A percentile compares a stretch with the other conserved stretches of the same genome.
Conservation (phyloP, 2,329 filamentous ascomycete genomes). For the Botryosphaeria dothidea region DNA sequence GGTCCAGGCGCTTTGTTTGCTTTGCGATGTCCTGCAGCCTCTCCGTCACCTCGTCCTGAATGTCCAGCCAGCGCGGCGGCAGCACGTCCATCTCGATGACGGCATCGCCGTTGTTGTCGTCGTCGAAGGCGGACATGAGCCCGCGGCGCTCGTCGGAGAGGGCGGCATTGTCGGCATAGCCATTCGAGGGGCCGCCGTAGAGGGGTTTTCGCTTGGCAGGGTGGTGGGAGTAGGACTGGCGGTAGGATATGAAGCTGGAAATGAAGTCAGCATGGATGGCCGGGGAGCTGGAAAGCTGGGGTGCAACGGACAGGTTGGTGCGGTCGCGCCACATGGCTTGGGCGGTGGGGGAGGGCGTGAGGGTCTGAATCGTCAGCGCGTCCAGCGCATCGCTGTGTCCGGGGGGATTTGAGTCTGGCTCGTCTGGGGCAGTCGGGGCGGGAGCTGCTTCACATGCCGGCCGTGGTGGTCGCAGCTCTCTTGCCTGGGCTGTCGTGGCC, state of each 20-base stretch:
- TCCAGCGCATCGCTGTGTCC: slow-evolving; percentile 14
- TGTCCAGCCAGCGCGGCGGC: slow-evolving; percentile 91
- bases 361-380: slow-evolving; percentile 30
- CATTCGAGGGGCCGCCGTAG: slow-evolving; percentile 53
- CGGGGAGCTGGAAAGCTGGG: slow-evolving; percentile 17
- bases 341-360: slow-evolving; percentile 31
- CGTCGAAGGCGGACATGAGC: slow-evolving; percentile 78
- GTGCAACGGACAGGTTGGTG: slow-evolving; percentile 80
- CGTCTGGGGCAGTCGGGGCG: slow-evolving; percentile 4
- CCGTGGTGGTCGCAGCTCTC: neutral
- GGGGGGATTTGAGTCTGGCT: neutral
- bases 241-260: slow-evolving; percentile 93
- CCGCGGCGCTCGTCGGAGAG: slow-evolving; percentile 70
- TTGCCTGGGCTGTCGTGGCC: neutral
- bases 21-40: slow-evolving; percentile 76
- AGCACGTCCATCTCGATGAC: slow-evolving; percentile 98
- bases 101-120: slow-evolving; percentile 83
- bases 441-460: slow-evolving; percentile 18
- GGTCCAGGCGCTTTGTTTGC: slow-evolving; percentile 82
- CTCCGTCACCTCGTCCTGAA: slow-evolving; percentile 91
- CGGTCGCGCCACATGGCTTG: slow-evolving; percentile 90
- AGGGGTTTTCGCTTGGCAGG: slow-evolving; percentile 83
- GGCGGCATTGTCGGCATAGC: slow-evolving; percentile 46
- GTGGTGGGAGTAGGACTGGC: slow-evolving; percentile 96
- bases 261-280: slow-evolving; percentile 34